Conservation (phyloP, 1,284 basidiomycete genomes). For the Ceratobasidium papillatum region DNA sequence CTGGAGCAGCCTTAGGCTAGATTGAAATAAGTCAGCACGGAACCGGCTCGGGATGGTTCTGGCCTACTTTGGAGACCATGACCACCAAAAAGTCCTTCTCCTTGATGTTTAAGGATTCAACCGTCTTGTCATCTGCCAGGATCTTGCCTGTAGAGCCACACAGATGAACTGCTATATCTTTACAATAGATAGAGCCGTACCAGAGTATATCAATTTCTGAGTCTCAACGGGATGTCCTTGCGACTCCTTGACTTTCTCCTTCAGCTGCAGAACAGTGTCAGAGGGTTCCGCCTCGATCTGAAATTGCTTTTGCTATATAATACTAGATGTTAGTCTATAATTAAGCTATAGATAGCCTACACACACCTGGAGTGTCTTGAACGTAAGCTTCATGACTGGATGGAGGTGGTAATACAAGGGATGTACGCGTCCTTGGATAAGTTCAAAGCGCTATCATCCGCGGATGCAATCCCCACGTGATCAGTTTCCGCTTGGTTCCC, state of each 20-base stretch:
- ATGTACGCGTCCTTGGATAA: conserved; percentile 37
- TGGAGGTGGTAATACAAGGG: conserved; percentile 22
- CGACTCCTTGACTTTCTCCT: conserved; percentile 81
- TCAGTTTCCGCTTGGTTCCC: conserved; percentile 34
- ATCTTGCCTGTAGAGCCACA: conserved; percentile 79
- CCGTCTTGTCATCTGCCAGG: conserved; percentile 85
- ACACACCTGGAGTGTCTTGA: conserved; percentile 70
- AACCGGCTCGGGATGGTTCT: neutral
- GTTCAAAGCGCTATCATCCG: conserved; percentile 27
- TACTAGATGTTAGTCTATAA: neutral
- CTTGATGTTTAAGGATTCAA: conserved; percentile 91
- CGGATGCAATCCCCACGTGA: conserved; percentile 22
- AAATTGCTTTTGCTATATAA: conserved; percentile 86
- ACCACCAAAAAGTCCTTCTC: conserved; percentile 99
- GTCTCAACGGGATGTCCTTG: conserved; percentile 77
- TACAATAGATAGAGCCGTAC: conserved; percentile 54
- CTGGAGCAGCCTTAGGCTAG: conserved; percentile 50
- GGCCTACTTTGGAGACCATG: conserved; percentile 92
- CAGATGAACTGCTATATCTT: conserved; percentile 4
- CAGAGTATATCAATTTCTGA: conserved; percentile 97
- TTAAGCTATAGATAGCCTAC: neutral
- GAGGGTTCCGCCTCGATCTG: conserved; percentile 80
- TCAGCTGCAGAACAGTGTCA: conserved; percentile 83
- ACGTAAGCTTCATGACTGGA: conserved; percentile 83
- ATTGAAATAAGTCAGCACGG: neutral